phyloP scores from a whole-genome alignment of 306 rosid genomes.

The Quercus ilex region DNA sequence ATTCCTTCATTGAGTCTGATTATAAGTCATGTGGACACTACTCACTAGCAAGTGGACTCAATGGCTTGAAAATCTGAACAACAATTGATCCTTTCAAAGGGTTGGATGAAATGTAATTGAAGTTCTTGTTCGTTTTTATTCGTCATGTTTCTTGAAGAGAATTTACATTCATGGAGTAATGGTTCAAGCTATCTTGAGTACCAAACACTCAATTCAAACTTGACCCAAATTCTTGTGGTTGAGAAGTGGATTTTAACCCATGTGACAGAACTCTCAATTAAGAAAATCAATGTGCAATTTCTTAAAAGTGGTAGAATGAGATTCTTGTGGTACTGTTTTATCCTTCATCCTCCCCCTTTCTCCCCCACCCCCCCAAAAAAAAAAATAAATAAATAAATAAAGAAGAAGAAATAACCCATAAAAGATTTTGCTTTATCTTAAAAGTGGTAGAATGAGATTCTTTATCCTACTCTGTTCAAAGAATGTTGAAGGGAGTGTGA shows the following conservation, averaged over 20 bases:
- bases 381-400: rapidly evolving
- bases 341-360: too few species aligned
- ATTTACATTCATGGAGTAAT: too few species aligned
- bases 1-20: not conserved
- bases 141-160: too few species aligned
- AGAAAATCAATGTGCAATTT: not conserved
- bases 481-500: not conserved
- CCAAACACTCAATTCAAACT: not conserved
- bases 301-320: too few species aligned
- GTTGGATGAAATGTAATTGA: too few species aligned
- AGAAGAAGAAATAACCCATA: too few species aligned
- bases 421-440: not conserved
- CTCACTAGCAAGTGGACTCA: not conserved
- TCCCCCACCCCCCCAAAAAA: too few species aligned
- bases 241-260: not conserved
- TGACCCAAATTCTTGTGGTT: not conserved
- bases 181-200: too few species aligned
- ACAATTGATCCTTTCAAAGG: too few species aligned
- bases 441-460: not conserved
- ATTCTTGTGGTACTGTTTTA: too few species aligned
- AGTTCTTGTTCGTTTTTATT: too few species aligned
- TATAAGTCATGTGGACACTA: not conserved
- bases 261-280: not conserved
- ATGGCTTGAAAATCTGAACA: not conserved
- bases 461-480: not conserved